Conservation (phyloP, 108 stramenopile genomes). For the Epipyxis sp. region DNA sequence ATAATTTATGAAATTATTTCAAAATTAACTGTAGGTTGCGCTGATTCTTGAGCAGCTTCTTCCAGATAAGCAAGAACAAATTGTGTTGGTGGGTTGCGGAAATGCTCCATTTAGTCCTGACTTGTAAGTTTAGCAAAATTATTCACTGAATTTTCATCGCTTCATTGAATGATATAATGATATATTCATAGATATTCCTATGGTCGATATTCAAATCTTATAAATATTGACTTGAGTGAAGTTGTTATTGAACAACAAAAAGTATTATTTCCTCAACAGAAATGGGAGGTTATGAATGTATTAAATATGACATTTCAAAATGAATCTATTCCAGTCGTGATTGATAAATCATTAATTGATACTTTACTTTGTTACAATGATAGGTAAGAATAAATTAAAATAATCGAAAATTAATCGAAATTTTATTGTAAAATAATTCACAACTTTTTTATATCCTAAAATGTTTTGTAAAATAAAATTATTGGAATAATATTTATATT, state of each 20-base stretch:
- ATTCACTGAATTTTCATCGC: not conserved
- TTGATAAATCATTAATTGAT: conserved; percentile 18
- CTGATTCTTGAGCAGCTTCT: not conserved
- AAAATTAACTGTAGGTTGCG: too few relatives aligned
- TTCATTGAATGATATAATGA: not conserved
- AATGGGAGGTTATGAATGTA: not conserved
- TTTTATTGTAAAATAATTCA: not conserved
- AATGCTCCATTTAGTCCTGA: conserved; percentile 25
- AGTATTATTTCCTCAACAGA: not conserved
- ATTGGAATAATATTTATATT: too few relatives aligned
- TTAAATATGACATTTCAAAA: not conserved
- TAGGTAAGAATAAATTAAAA: not conserved
- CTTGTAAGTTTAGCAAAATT: not conserved
- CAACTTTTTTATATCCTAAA: not conserved
- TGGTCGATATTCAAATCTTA: not conserved
- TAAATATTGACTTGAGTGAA: not conserved
- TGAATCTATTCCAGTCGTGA: not conserved
- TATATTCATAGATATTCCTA: not conserved
- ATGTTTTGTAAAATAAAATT: too few relatives aligned
- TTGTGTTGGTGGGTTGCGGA: not conserved
- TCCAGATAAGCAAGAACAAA: not conserved
- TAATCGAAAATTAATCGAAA: not conserved
- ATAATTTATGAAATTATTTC: too few relatives aligned
- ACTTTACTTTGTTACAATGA: not conserved
- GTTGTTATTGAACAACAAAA: conserved; percentile 20